Conservation (phyloP, 352 stramenopile species). For the Phytopythium montanum region DNA sequence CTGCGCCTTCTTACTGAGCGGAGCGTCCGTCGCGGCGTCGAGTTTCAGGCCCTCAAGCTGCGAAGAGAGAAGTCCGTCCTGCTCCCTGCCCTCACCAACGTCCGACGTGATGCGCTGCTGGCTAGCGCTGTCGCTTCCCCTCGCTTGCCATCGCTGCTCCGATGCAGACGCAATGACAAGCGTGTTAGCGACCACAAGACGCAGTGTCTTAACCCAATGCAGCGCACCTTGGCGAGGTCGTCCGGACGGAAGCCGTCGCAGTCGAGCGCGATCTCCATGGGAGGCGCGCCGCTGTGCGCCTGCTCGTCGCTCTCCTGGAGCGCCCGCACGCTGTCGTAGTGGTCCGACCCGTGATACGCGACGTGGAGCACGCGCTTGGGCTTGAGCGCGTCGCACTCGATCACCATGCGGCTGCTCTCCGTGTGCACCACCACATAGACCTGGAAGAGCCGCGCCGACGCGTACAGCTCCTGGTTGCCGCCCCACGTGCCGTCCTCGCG, state of each 20-base stretch:
- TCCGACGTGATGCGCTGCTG: conserved; percentile 7
- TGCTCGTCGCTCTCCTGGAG: conserved; percentile 35
- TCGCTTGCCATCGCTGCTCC: conserved; percentile 28
- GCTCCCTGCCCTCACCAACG: neutral
- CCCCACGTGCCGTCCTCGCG: conserved; percentile 77
- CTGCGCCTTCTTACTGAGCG: conserved; percentile 44
- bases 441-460: conserved; percentile 61
- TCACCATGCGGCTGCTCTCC: conserved; percentile 54
- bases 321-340: conserved; percentile 79
- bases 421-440: conserved; percentile 80
- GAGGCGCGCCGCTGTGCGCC: conserved; percentile 12
- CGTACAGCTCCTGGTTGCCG: conserved; percentile 81
- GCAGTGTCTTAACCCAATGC: conserved; percentile 6
- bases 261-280: conserved; percentile 47
- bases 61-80: conserved; percentile 9
- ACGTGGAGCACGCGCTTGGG: conserved; percentile 51
- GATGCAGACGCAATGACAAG: neutral
- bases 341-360: conserved; percentile 70
- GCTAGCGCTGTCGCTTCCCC: neutral
- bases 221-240: conserved; percentile 51
- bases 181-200: neutral
- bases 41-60: conserved; percentile 11
- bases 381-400: conserved; percentile 62
- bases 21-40: conserved; percentile 3
- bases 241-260: conserved; percentile 53